phyloP scores from a whole-genome alignment of 78 protist species.

The Dictyostelium intermedium region DNA sequence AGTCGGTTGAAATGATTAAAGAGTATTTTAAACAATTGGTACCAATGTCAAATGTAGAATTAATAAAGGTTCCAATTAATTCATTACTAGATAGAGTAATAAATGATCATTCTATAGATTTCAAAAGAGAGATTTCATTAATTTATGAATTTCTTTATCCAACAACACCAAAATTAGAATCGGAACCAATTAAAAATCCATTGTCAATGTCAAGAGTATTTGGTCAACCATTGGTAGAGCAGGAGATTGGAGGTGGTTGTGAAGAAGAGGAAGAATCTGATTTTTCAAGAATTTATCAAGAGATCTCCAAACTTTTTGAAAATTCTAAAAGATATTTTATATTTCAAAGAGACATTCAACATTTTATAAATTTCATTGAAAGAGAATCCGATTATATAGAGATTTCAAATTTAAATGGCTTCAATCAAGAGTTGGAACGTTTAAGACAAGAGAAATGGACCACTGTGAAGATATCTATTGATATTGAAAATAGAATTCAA shows the following conservation, averaged over 20 bases:
- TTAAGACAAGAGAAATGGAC: background rate
- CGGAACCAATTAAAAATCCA: background rate
- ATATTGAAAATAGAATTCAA: constrained; percentile 10
- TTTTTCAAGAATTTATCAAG: background rate
- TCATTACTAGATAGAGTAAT: background rate
- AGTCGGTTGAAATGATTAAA: background rate
- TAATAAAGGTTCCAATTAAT: background rate
- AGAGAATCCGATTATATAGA: background rate
- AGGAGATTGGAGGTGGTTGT: background rate
- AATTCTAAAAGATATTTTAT: background rate
- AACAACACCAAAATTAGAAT: background rate
- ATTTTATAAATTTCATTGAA: background rate
- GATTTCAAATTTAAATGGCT: background rate
- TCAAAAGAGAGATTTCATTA: background rate
- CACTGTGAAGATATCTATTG: background rate
- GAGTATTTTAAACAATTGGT: background rate
- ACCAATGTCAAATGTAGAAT: background rate
- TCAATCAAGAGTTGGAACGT: background rate
- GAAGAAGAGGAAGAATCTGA: background rate
- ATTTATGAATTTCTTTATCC: background rate
- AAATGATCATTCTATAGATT: constrained; percentile 23
- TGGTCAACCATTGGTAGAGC: background rate
- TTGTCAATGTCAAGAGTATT: background rate
- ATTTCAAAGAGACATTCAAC: background rate
- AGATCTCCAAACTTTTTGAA: background rate